Conservation (phyloP, 2,329 filamentous ascomycete species). For the Mycosphaerelloides madeirae region DNA sequence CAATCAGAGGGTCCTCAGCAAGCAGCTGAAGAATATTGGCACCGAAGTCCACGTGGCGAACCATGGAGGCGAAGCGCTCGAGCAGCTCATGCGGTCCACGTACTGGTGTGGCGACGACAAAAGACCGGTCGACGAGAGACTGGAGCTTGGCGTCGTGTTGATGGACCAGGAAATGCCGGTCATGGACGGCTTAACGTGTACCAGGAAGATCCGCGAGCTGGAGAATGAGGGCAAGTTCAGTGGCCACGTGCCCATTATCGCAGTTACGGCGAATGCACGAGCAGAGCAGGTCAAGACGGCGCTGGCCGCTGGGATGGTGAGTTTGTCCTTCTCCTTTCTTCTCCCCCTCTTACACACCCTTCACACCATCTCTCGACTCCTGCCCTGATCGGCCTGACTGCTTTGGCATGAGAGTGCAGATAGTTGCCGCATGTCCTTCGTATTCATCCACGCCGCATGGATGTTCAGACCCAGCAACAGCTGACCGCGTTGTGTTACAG, state of each 20-base stretch:
- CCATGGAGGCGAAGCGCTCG: slow-evolving; percentile 47
- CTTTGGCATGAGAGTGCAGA: neutral
- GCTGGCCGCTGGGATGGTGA: slow-evolving; percentile 64
- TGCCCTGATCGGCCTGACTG: neutral
- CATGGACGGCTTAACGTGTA: slow-evolving; percentile 66
- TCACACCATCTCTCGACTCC: too few species aligned
- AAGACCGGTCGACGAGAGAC: slow-evolving; percentile 7
- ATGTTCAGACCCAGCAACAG: slow-evolving; percentile 3
- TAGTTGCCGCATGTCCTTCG: neutral
- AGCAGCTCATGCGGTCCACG: slow-evolving; percentile 39
- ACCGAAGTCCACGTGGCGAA: slow-evolving; percentile 46
- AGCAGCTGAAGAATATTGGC: slow-evolving; percentile 47
- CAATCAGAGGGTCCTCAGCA: slow-evolving; percentile 44
- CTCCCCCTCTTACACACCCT: slow-evolving; percentile 4
- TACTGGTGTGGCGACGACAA: slow-evolving; percentile 35
- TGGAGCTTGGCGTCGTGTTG: slow-evolving; percentile 52
- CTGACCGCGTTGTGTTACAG: slow-evolving; percentile 25
- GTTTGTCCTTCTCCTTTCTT: slow-evolving; percentile 10
- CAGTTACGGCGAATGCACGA: slow-evolving; percentile 77
- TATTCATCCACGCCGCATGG: neutral
- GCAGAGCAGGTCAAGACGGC: slow-evolving; percentile 69
- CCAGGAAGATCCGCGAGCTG: slow-evolving; percentile 62
- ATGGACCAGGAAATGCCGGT: slow-evolving; percentile 54
- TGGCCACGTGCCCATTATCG: slow-evolving; percentile 69
- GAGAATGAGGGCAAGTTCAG: slow-evolving; percentile 59